Conservation (phyloP, 2,329 filamentous ascomycete genomes). For the Chrysoporthe puriensis region DNA sequence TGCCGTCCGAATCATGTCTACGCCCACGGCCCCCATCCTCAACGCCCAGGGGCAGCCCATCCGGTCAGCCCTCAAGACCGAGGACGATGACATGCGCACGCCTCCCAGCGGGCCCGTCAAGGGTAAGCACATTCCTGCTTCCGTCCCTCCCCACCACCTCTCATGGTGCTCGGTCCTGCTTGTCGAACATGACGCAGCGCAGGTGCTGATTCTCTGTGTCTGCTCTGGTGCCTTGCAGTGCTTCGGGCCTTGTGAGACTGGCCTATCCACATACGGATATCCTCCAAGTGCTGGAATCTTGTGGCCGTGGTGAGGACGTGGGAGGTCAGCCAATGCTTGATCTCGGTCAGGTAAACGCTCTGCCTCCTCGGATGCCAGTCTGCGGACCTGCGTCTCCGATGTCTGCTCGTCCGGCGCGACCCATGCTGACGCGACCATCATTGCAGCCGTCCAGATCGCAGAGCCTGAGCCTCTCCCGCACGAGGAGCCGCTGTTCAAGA, state of each 20-base stretch:
- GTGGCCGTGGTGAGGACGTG: slow-evolving; percentile 5
- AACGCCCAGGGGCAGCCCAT: slow-evolving; percentile 27
- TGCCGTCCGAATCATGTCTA: slow-evolving; percentile 8
- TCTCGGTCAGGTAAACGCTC: neutral
- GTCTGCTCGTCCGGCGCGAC: neutral
- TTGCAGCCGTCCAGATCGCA: slow-evolving; percentile 60
- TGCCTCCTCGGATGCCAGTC: neutral
- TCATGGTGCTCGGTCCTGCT: neutral
- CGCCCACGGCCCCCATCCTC: slow-evolving; percentile 23
- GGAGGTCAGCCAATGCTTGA: slow-evolving; percentile 9
- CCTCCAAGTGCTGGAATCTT: neutral
- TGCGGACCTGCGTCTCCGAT: neutral
- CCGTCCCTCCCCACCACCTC: neutral
- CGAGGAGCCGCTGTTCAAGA: slow-evolving; percentile 45
- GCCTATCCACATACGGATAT: neutral
- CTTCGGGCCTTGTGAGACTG: slow-evolving; percentile 2
- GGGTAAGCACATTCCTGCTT: slow-evolving; percentile 17
- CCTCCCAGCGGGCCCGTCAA: slow-evolving; percentile 21
- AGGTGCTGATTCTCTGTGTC: neutral
- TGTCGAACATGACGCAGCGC: slow-evolving; percentile 4
- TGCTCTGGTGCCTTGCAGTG: slow-evolving; percentile 12
- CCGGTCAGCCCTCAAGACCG: slow-evolving; percentile 29
- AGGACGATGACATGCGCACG: slow-evolving; percentile 24
- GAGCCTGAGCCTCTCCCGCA: slow-evolving; percentile 50
- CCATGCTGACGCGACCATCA: slow-evolving; percentile 30